Evolutionary conservation across 1,284 basidiomycete species (phyloP).

Genomic region (Porogramme epimiltina): DNA sequence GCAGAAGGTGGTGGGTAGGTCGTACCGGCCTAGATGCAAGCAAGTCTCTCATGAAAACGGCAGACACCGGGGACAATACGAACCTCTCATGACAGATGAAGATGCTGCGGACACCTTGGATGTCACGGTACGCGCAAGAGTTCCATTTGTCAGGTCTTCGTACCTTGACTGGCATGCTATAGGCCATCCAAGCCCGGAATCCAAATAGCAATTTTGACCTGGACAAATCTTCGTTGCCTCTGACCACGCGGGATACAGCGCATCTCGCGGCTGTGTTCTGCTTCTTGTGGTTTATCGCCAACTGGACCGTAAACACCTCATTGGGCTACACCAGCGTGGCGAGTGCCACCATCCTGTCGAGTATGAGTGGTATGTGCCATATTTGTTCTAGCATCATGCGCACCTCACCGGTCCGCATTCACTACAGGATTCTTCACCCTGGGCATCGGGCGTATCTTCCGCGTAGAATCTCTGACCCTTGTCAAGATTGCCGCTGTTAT

Average conservation of each 20-base stretch:
- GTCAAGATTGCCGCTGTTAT: slow-evolving; percentile 83
- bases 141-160: background rate
- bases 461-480: slow-evolving; percentile 79
- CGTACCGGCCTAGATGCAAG: background rate
- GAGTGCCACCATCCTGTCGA: slow-evolving; percentile 86
- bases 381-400: slow-evolving; percentile 1
- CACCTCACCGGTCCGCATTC: background rate
- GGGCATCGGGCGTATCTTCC: slow-evolving; percentile 80
- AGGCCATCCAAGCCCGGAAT: slow-evolving; percentile 6
- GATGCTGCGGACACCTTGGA: slow-evolving; percentile 25
- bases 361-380: slow-evolving; percentile 78
- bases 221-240: slow-evolving; percentile 38
- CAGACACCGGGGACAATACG: slow-evolving; percentile 36
- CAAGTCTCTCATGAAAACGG: slow-evolving; percentile 6
- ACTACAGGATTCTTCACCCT: slow-evolving; percentile 90
- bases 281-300: slow-evolving; percentile 89
- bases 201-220: slow-evolving; percentile 13
- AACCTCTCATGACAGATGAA: slow-evolving; percentile 37
- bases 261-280: slow-evolving; percentile 79
- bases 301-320: slow-evolving; percentile 85
- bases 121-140: slow-evolving; percentile 14
- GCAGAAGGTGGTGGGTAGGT: slow-evolving; percentile 18
- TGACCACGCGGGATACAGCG: slow-evolving; percentile 76
- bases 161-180: background rate
- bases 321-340: slow-evolving; percentile 88